Evolutionary conservation across 2,329 filamentous ascomycete genomes (phyloP), one percentile per base, ranked within the genome.

Genomic region (Talaromyces rugulosus): DNA sequence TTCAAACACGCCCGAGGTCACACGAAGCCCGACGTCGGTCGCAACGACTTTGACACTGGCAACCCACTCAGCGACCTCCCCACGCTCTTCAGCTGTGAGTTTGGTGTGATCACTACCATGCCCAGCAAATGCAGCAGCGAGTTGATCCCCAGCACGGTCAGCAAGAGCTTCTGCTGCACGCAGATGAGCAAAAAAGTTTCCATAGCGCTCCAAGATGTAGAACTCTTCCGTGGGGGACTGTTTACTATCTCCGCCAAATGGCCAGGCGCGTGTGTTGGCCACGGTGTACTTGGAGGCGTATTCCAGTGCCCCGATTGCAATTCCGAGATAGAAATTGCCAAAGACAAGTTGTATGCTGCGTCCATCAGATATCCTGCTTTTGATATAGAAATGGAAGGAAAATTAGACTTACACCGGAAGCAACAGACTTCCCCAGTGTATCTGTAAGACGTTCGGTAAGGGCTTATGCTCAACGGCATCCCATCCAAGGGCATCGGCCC

Each of bases 241-340:
- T 63, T 88, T 89, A 71, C 84, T 83, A 61, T 88, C 85, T 1
- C 85, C 84, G 5, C 85, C 85, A 63, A 77, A 89, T 0, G 87
- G 86, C 86, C 87, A 89, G 0, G 87, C 76, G 0, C 87, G 80
- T 0, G 87, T 89, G 27, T 74, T 75, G 28, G 79, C 81, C 2
- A 72, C 73, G 0, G 86, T 89, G 64, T 88, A 89, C 30, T 80
- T 78, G 0, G 81, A 72, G 0, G 85, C 85, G 51, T 80, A 81
- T 7, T 82, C 75, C 0, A 89, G 75, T 0, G 85, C 82, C 0
- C 87, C 86, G 51, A 81, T 78, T 0, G 85, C 83, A 63, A 88
- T 88, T 2, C 86, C 86, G 1, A 88, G 75, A 69, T 89, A 88
- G 68, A 89, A 86, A 70, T 88, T 88, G 68, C 79, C 80, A 72